Conservation (phyloP, 306 rosid species). For the Luffa acutangula region DNA sequence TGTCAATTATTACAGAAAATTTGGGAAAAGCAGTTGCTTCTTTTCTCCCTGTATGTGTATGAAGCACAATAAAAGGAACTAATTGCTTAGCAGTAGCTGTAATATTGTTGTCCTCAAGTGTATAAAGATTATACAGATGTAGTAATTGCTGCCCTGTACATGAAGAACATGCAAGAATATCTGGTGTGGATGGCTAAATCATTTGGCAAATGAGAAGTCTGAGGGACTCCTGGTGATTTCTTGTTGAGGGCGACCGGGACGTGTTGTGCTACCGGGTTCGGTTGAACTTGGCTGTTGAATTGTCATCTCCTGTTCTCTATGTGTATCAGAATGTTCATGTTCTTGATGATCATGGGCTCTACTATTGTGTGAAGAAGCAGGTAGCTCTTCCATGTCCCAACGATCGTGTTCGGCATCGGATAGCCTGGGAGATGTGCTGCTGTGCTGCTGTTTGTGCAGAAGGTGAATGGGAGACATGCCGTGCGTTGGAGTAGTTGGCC, state of each 20-base stretch:
- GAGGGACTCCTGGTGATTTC: constrained; percentile 20
- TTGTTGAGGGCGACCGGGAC: constrained; percentile 9
- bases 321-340: neutral
- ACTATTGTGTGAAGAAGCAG: constrained; percentile 16
- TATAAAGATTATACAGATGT: neutral
- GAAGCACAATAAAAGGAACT: neutral
- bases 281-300: constrained; percentile 10
- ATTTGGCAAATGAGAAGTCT: constrained; percentile 34
- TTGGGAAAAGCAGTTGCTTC: neutral
- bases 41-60: neutral
- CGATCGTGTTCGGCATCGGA: constrained; percentile 20
- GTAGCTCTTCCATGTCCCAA: constrained; percentile 22
- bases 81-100: neutral
- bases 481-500: constrained; percentile 39
- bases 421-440: constrained; percentile 26
- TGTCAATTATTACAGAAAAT: neutral
- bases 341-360: constrained; percentile 9
- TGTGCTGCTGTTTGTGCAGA: constrained; percentile 23
- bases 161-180: neutral
- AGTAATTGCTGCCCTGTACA: constrained; percentile 4
- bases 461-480: constrained; percentile 65
- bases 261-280: constrained; percentile 3
- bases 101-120: neutral
- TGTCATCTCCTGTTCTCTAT: constrained; percentile 17
- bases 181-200: neutral